Evolutionary conservation across 140 eudicot species (phyloP), one percentile per base, ranked within the genome.

Genomic region (Cichorium intybus): DNA sequence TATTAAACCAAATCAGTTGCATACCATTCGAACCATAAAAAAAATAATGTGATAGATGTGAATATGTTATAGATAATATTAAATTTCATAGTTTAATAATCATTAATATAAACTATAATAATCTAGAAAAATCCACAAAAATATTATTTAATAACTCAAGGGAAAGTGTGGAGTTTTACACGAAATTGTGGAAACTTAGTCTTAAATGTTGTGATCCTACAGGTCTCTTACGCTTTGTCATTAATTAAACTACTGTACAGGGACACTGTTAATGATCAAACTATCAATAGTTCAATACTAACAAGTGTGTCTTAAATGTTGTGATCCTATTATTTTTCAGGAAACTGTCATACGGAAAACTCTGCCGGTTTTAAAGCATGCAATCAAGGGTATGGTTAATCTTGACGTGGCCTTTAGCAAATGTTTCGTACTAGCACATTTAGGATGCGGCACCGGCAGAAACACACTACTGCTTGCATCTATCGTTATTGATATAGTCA

Each of bases 371-470:
- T 1, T 77, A 50, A 53, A 81, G 5, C 77, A 72, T 21, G 29
- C 71, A 16, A 54, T 81, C 8, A 68, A 56, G 18, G 31, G 51
- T 20, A 69, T 70, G 60, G 56, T 37, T 16, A 21, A 29, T 37
- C 48, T 23, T 15, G 59, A 24, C 1, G 48, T 7, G 0, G 20
- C 64, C 55, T 63, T 63, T 0, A 23, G n/a, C 14, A 24, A 46
- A 15, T 51, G 62, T 55, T 58, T 70, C 1, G 62, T 33, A 6
- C n/a, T 71, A 4, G 77, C 68, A 3, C 82, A 80, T 11, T 56
- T 80, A 66, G 86, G 82, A 5, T 76, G 86, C 35, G 72, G 77
- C 16, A 71, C 79, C 3, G 82, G 86, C 26, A 65, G 77, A 10
- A 80, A 67, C n/a, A 56, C 82, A 2, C 62, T 80, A 23, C 50